phyloP scores from a whole-genome alignment of 2,329 filamentous ascomycete genomes.

The Colletotrichum sp. region DNA sequence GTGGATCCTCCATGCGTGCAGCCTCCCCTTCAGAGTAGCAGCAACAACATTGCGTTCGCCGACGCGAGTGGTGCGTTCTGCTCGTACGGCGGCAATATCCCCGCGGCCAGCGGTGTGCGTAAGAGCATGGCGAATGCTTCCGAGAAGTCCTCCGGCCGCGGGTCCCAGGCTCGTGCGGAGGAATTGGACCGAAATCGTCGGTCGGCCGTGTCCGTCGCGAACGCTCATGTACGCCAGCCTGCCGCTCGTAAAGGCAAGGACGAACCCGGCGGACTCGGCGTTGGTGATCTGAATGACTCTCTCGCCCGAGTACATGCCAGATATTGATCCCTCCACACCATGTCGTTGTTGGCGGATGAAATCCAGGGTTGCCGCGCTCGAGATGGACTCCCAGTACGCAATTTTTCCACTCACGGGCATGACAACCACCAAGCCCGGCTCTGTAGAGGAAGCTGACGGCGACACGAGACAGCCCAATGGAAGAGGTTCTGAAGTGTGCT shows the following conservation, averaged over 20 bases:
- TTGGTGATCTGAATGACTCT: constrained; percentile 78
- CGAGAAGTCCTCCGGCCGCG: constrained; percentile 72
- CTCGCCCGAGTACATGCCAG: constrained; percentile 80
- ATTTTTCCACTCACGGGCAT: constrained; percentile 85
- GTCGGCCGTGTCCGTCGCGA: constrained; percentile 85
- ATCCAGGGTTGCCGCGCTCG: constrained; percentile 83
- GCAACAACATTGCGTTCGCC: constrained; percentile 87
- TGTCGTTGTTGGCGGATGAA: constrained; percentile 83
- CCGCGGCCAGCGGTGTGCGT: constrained; percentile 73
- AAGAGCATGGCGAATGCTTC: constrained; percentile 79
- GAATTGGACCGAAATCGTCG: constrained; percentile 79
- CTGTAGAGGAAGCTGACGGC: constrained; percentile 75
- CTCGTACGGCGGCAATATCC: constrained; percentile 80
- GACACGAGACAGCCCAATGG: constrained; percentile 86
- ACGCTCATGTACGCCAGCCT: constrained; percentile 86
- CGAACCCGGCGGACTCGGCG: constrained; percentile 84
- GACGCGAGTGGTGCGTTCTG: constrained; percentile 72
- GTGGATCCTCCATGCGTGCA: constrained; percentile 89
- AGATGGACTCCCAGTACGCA: constrained; percentile 95
- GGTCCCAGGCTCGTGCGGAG: constrained; percentile 67
- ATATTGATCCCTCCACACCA: constrained; percentile 77
- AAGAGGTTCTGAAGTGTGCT: constrained; percentile 70
- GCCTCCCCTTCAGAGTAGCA: constrained; percentile 75
- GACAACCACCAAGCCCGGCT: constrained; percentile 86
- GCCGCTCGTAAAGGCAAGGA: constrained; percentile 84